Conservation (phyloP, 345 rosid species). For the Linum trigynum region DNA sequence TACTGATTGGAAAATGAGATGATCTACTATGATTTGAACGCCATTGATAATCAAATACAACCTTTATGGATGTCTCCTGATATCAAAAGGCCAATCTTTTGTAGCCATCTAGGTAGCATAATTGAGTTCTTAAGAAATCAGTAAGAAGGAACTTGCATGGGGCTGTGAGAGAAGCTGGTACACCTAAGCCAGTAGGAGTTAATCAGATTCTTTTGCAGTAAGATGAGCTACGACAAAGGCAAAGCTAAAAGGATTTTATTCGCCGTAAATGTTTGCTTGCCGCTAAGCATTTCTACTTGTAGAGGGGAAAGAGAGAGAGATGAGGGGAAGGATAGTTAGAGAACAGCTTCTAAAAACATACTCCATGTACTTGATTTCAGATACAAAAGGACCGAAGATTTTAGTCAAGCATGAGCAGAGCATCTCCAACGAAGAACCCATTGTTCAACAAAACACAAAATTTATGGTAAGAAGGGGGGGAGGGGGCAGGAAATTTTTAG, state of each 20-base stretch:
- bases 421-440: not conserved
- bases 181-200: not conserved
- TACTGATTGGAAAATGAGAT: not conserved
- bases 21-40: not conserved
- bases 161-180: not conserved
- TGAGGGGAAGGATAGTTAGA: not conserved
- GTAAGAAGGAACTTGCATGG: not conserved
- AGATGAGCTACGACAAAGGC: not conserved
- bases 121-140: not conserved
- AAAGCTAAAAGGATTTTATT: too few species aligned
- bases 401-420: not conserved
- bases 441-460: not conserved
- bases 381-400: not conserved
- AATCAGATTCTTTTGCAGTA: not conserved
- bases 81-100: too few species aligned
- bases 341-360: not conserved
- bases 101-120: not conserved
- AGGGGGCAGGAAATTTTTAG: not conserved
- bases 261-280: not conserved
- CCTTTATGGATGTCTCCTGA: not conserved
- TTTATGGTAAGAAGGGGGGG: not conserved
- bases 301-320: not conserved
- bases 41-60: not conserved
- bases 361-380: not conserved
- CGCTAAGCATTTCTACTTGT: not conserved